Evolutionary conservation across 2,329 filamentous ascomycete species (phyloP).

Genomic region (Leptodontidium sp.): DNA sequence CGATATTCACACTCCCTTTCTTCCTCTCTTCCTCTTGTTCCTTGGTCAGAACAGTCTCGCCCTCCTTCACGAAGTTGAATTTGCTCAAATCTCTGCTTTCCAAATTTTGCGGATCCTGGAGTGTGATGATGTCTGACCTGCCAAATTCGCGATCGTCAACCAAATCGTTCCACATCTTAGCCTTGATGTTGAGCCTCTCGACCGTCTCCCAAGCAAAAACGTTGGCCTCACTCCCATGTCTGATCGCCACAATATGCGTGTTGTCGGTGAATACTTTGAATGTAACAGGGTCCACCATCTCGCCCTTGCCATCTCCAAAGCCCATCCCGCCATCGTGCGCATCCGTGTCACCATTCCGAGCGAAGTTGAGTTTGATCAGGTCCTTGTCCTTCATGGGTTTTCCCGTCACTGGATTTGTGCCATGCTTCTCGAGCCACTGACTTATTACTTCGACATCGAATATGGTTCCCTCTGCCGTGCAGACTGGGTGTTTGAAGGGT

Average conservation of each 20-base stretch:
- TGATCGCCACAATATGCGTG: conserved; percentile 91
- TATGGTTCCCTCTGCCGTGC: conserved; percentile 84
- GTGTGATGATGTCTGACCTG: conserved; percentile 90
- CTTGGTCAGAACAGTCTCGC: conserved; percentile 71
- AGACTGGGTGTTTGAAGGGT: conserved; percentile 94
- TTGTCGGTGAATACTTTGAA: conserved; percentile 99
- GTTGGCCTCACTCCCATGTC: conserved; percentile 83
- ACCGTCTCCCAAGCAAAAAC: conserved; percentile 97
- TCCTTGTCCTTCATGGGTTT: conserved; percentile 80
- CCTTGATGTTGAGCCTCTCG: conserved; percentile 93
- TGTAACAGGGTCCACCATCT: conserved; percentile 95
- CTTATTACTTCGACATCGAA: conserved; percentile 96
- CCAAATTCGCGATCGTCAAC: conserved; percentile 87
- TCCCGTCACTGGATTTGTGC: conserved; percentile 90
- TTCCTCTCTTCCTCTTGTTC: conserved; percentile 74
- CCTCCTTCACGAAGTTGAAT: conserved; percentile 90
- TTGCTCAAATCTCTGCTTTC: conserved; percentile 82
- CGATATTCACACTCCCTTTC: conserved; percentile 76
- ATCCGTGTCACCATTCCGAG: conserved; percentile 81
- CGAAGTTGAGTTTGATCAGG: conserved; percentile 89
- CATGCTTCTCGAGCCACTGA: conserved; percentile 92
- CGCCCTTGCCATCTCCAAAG: conserved; percentile 68
- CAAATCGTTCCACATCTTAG: conserved; percentile 94
- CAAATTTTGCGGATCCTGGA: conserved; percentile 95
- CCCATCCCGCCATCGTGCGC: conserved; percentile 54